Conservation (phyloP, 768 basidiomycete genomes). For the Suillus hirtellus region DNA sequence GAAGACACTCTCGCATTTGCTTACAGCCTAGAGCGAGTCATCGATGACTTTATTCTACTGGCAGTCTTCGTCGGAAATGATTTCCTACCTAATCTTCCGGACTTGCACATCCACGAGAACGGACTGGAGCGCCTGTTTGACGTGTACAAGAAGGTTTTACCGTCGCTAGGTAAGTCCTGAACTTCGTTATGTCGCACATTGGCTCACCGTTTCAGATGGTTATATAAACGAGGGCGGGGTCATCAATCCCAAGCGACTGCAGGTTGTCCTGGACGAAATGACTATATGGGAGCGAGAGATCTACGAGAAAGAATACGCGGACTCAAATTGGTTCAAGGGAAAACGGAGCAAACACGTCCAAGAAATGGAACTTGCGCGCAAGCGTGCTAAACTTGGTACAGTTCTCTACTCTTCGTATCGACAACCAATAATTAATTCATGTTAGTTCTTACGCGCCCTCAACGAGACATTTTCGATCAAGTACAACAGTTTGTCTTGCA, state of each 20-base stretch:
- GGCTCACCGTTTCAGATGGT: conserved; percentile 55
- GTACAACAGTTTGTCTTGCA: conserved; percentile 74
- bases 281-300: conserved; percentile 83
- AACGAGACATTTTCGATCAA: conserved; percentile 75
- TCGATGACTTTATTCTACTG: conserved; percentile 96
- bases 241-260: conserved; percentile 79
- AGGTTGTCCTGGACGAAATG: conserved; percentile 88
- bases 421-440: not conserved
- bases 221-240: conserved; percentile 90
- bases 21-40: conserved; percentile 90
- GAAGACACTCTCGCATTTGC: conserved; percentile 67
- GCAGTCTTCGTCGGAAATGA: conserved; percentile 98
- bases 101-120: conserved; percentile 97
- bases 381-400: conserved; percentile 64
- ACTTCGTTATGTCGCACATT: not conserved
- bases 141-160: conserved; percentile 91
- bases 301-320: conserved; percentile 90
- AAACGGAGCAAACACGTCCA: conserved; percentile 79
- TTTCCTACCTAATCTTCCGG: conserved; percentile 94
- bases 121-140: conserved; percentile 91
- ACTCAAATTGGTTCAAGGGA: conserved; percentile 91
- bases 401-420: conserved; percentile 12
- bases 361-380: conserved; percentile 62
- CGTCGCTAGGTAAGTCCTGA: conserved; percentile 56
- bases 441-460: conserved; percentile 65